A percentile compares a stretch with the other conserved stretches of the same genome.
These are phyloP conservation scores for Leccinum fallax DNA, from an alignment of 1,284 basidiomycete genomes.

Conservation along the genomic window DNA sequence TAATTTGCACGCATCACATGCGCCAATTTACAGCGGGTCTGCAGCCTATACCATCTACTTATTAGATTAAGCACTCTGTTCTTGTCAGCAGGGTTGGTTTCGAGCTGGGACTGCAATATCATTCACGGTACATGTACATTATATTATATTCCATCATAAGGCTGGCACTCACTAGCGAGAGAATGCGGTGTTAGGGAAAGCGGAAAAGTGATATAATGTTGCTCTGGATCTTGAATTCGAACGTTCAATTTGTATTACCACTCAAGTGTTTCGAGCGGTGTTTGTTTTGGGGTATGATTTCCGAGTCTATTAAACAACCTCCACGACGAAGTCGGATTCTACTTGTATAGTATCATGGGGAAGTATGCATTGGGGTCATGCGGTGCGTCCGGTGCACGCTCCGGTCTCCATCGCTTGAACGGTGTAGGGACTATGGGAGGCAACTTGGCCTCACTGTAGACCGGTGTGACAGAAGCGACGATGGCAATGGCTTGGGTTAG, in stretches of 20 bases:
- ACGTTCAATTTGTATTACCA: background rate
- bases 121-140: no score
- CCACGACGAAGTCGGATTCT: conserved; percentile 31
- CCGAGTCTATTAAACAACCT: conserved; percentile 8
- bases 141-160: no score
- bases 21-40: no score
- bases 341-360: conserved; percentile 84
- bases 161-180: no score
- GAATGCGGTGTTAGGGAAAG: no score
- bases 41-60: no score
- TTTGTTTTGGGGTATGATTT: conserved; percentile 7
- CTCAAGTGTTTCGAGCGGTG: background rate
- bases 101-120: no score
- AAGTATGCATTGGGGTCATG: conserved; percentile 80
- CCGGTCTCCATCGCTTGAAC: conserved; percentile 72
- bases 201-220: no score
- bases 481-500: conserved; percentile 73
- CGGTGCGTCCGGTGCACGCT: conserved; percentile 69
- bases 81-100: no score
- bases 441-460: conserved; percentile 66
- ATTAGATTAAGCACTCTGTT: no score
- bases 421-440: conserved; percentile 70
- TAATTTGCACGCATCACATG: no score
- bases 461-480: conserved; percentile 59
- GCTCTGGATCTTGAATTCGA: background rate